A percentile compares a stretch with the other conserved stretches of the same genome.
phyloP scores from a whole-genome alignment of 2,329 filamentous ascomycete genomes.

The Aspergillus alliaceus region DNA sequence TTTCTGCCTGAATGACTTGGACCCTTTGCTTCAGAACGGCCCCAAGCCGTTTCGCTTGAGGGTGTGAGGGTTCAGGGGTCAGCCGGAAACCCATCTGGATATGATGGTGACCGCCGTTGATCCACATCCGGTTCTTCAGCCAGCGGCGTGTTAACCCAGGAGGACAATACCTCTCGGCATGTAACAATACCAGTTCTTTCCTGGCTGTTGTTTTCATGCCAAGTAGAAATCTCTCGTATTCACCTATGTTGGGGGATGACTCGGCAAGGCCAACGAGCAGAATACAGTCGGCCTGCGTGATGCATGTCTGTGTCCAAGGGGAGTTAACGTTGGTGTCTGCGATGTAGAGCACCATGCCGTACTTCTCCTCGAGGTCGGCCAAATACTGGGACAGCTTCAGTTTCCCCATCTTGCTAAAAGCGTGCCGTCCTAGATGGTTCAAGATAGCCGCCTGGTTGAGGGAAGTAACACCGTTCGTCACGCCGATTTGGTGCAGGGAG shows the following conservation, averaged over 20 bases:
- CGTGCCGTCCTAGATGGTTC: slow-evolving; percentile 91
- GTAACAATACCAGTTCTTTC: slow-evolving; percentile 87
- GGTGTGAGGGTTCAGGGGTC: slow-evolving; percentile 72
- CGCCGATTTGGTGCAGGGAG: slow-evolving; percentile 84
- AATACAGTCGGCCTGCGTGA: slow-evolving; percentile 94
- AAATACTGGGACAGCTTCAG: slow-evolving; percentile 93
- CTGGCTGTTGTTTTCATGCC: slow-evolving; percentile 96
- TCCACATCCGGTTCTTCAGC: slow-evolving; percentile 92
- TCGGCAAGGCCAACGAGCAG: slow-evolving; percentile 89
- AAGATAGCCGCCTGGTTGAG: slow-evolving; percentile 92
- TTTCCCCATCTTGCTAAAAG: slow-evolving; percentile 97
- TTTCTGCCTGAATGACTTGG: slow-evolving; percentile 92
- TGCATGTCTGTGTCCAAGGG: slow-evolving; percentile 97
- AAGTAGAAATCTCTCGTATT: slow-evolving; percentile 93
- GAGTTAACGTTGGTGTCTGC: slow-evolving; percentile 97
- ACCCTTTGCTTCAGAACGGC: slow-evolving; percentile 88
- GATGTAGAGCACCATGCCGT: slow-evolving; percentile 90
- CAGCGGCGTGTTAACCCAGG: slow-evolving; percentile 84
- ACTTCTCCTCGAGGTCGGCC: slow-evolving; percentile 95
- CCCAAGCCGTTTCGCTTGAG: slow-evolving; percentile 74
- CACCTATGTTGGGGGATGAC: slow-evolving; percentile 83
- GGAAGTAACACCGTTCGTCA: slow-evolving; percentile 84
- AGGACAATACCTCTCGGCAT: slow-evolving; percentile 81
- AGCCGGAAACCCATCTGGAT: slow-evolving; percentile 90
- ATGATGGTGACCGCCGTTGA: slow-evolving; percentile 96